Base-by-base conservation (phyloP, 179 eudicot species). In the Vitellaria paradoxa region DNA sequence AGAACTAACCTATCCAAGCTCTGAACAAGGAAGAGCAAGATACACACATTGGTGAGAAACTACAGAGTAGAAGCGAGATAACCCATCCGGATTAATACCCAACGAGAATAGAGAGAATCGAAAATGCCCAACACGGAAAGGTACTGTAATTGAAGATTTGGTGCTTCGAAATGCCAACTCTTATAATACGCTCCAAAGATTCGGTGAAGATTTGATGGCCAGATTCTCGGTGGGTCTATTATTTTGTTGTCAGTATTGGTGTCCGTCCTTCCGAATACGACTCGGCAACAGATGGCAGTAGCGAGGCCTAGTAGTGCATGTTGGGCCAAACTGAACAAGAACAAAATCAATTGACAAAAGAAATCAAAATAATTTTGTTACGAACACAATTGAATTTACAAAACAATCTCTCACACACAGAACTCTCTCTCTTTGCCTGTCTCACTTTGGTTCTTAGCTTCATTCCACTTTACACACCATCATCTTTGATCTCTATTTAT, bases 21-120 rank as follows among this genome's bases (percentile, higher is more conserved):
- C 85, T 96, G 99, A 47, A 94, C 74, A 3, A 96, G 80, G 76
- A 96, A 96, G 72, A 96, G 84, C 1, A 91, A 68, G 7, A 90
- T 92, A 78, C 99, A 96, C 9, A 66, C 87, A 85, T 91, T 92
- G 20, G 96, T 86, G 49, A 94, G 77, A 77, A 89, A 87, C 70
- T 94, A 96, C 5, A 96, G 88, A 13, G 92, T 90, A 0, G 97
- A 98, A 55, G 98, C 99, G 9, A 94, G 83, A 72, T 91, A 96
- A 21, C 82, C 95, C 24, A 84, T 92, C 86, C 98, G 82, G 42
- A 94, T 63, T 77, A 75, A 20, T 70, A 91, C 94, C 99, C 99
- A 96, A 49, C 47, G 84, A 0, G 87, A 81, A 62, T 94, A 92
- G 9, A 86, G n/a, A 85, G 77, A 84, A 73, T 79, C 92, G 73